These are phyloP conservation scores for Blastomyces gilchristii DNA, from an alignment of 2,329 filamentous ascomycete species.

Conservation along the genomic window DNA sequence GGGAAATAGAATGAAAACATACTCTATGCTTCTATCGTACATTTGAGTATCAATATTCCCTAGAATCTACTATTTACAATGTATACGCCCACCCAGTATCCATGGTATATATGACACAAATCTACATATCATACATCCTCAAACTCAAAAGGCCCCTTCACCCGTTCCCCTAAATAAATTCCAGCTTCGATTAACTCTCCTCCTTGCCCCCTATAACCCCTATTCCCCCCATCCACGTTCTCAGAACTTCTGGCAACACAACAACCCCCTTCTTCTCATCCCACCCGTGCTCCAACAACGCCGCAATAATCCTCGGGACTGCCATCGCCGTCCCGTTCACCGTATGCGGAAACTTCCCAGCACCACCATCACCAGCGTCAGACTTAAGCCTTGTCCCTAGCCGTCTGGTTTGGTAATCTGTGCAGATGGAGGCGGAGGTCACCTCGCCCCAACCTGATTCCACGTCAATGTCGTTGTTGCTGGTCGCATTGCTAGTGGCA, in stretches of 20 bases:
- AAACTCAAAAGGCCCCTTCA: not conserved
- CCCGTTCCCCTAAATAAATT: not conserved
- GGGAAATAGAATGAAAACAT: not conserved
- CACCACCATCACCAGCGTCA: constrained; percentile 16
- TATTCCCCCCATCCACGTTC: constrained; percentile 72
- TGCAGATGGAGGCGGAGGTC: constrained; percentile 81
- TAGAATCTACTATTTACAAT: constrained; percentile 5
- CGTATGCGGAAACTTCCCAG: constrained; percentile 69
- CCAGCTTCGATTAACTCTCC: not conserved
- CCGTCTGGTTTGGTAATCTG: constrained; percentile 83
- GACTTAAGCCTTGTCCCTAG: constrained; percentile 54
- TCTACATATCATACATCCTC: constrained; percentile 4
- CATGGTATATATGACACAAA: not conserved
- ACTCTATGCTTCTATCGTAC: not conserved
- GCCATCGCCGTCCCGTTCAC: constrained; percentile 91
- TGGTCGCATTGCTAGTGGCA: not conserved
- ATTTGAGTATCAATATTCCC: constrained; percentile 3
- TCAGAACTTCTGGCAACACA: constrained; percentile 64
- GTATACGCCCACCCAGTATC: constrained; percentile 2
- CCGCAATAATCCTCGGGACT: constrained; percentile 78
- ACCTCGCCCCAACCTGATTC: constrained; percentile 78
- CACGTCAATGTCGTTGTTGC: not conserved
- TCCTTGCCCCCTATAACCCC: constrained; percentile 47
- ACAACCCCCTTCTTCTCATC: constrained; percentile 59
- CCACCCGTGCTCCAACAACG: constrained; percentile 85